Conservation (phyloP, 1,284 basidiomycete genomes). For the Testicularia cyperi region DNA sequence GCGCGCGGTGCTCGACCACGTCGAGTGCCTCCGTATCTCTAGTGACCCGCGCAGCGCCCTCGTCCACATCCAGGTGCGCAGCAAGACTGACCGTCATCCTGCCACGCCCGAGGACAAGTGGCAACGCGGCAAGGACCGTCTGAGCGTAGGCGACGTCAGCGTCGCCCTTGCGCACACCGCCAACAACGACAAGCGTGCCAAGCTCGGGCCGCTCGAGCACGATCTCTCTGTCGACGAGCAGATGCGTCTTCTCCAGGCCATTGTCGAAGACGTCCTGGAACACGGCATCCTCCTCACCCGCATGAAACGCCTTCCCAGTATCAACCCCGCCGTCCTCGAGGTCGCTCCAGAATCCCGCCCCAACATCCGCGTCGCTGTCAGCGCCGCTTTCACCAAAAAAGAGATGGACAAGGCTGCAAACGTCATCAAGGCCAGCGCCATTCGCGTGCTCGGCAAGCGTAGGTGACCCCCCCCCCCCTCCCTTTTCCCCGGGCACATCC, state of each 20-base stretch:
- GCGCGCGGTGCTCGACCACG: conserved; percentile 73
- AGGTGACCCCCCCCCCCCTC: too few species aligned
- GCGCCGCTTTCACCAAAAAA: conserved; percentile 76
- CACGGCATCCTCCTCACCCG: conserved; percentile 48
- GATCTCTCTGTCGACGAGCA: conserved; percentile 48
- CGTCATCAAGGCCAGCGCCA: conserved; percentile 73
- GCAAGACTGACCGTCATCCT: conserved; percentile 48
- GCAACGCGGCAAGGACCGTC: conserved; percentile 32
- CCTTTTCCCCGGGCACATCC: too few species aligned
- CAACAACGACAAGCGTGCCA: conserved; percentile 17
- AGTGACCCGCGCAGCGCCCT: conserved; percentile 82
- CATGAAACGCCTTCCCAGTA: conserved; percentile 45
- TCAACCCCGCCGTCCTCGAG: conserved; percentile 47
- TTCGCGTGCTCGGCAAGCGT: conserved; percentile 67
- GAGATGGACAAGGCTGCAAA: conserved; percentile 85
- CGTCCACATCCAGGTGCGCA: conserved; percentile 77
- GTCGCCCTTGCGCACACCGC: conserved; percentile 15
- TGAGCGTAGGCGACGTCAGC: conserved; percentile 29
- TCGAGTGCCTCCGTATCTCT: conserved; percentile 76
- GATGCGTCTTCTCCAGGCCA: conserved; percentile 43
- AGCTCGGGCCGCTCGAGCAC: conserved; percentile 18
- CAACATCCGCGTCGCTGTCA: conserved; percentile 81
- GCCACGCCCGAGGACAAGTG: conserved; percentile 43
- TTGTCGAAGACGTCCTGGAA: conserved; percentile 49
- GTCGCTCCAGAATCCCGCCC: conserved; percentile 65